Evolutionary conservation across 345 rosid genomes (phyloP).

Genomic region (Gossypium thurberi): DNA sequence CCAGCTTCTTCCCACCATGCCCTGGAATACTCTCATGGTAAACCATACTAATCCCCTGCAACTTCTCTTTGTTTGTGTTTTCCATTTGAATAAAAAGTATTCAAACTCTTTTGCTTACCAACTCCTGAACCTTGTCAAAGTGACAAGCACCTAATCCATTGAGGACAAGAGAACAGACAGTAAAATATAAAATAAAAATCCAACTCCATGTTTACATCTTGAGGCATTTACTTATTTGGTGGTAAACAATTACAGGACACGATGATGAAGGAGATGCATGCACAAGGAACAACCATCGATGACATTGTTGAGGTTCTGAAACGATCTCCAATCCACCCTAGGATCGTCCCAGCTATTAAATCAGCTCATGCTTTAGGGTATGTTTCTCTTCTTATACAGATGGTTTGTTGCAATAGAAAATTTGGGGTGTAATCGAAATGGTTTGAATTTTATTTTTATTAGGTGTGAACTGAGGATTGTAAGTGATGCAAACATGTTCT

Average conservation of each 20-base stretch:
- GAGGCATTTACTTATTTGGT: not conserved
- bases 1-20: constrained; percentile 79
- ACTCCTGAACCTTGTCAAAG: too few relatives aligned
- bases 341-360: constrained; percentile 59
- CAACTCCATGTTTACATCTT: not conserved
- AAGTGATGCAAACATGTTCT: constrained; percentile 84
- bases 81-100: not conserved
- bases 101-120: too few relatives aligned
- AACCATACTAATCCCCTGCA: not conserved
- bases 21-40: constrained; percentile 90
- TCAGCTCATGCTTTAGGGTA: constrained; percentile 71
- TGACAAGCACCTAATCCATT: too few relatives aligned
- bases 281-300: constrained; percentile 49
- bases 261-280: constrained; percentile 72
- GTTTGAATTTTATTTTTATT: constrained; percentile 5
- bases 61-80: not conserved
- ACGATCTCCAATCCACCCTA: constrained; percentile 54
- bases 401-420: not conserved
- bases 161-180: too few relatives aligned
- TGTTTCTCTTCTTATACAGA: not conserved
- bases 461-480: constrained; percentile 82
- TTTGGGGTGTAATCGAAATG: not conserved
- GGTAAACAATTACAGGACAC: constrained; percentile 38
- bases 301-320: constrained; percentile 51
- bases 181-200: not conserved